Base-by-base conservation (phyloP, 805 yeast species). In the Myxozyma geophila region DNA sequence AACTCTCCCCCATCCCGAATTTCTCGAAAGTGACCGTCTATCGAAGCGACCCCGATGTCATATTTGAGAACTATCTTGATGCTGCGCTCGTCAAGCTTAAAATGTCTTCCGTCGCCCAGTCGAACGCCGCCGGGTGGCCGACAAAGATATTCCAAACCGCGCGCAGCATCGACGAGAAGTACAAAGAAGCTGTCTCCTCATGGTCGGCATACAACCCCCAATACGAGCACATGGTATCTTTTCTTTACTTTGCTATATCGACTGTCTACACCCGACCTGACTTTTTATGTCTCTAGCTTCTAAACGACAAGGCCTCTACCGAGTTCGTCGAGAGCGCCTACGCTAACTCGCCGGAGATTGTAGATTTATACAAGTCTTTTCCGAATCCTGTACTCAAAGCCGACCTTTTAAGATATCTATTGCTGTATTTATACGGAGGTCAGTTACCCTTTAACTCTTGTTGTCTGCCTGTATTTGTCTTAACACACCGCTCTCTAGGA, bases 361-460 rank as follows among this genome's bases (percentile, higher is more conserved):
- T 66, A 9, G 57, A 51, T 2, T 2, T 61, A 5, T 67, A 67
- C 57, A 21, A 39, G 28, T 40, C 68, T 3, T 50, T 64, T 17
- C 60, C 70, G 15, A 41, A 49, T 12, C 56, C 63, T 10, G 68
- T 47, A n/a, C 41, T 66, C n/a, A 63, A 54, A 46, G 65, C 68
- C 28, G 70, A 67, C 17, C 59, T 67, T 13, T 41, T 67, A 44
- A 51, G 70, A 17, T 67, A 67, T 57, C 60, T 67, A 17, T n/a
- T 67, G 15, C 53, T 67, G 37, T 67, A 67, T 46, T 23, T 67
- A 36, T 54, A 60, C 39, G 70, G 70, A 39, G 70, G 57, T 53
- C 10, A 13, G 47, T 41, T 3, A 8, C 41, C 17, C 36, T n/a
- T 19, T 28, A 3, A 28, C 28, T 21, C 37, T 39, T 15, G 9